phyloP scores from a whole-genome alignment of 371 early-diverging fungal species.

The Rhizopus delemar region DNA sequence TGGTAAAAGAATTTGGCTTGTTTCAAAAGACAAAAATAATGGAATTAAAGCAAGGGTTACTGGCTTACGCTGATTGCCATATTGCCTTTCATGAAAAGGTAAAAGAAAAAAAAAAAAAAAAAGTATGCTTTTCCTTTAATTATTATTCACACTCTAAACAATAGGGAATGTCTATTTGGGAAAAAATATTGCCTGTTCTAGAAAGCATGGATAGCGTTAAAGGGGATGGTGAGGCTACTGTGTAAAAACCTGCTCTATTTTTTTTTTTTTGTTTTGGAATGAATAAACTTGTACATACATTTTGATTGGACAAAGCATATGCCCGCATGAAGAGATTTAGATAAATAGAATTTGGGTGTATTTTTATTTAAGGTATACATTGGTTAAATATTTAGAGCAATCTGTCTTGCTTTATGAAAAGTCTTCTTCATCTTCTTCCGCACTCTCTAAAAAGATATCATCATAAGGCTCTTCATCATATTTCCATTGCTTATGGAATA shows the following conservation, averaged over 20 bases:
- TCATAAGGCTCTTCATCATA: conserved; percentile 33
- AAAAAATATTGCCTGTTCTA: conserved; percentile 26
- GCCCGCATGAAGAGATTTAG: neutral
- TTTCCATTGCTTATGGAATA: conserved; percentile 12
- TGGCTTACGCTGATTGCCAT: conserved; percentile 75
- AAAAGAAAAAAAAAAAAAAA: conserved; percentile 64
- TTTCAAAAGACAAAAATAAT: conserved; percentile 74
- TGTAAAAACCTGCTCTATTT: neutral
- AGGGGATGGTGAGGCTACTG: conserved; percentile 14
- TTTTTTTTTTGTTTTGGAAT: neutral
- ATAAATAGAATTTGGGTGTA: neutral
- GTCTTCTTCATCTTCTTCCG: conserved; percentile 20
- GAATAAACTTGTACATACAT: neutral
- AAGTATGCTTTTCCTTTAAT: neutral
- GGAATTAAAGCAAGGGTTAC: conserved; percentile 78
- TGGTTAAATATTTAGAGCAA: too few relatives aligned
- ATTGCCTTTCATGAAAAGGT: conserved; percentile 67
- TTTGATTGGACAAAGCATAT: neutral
- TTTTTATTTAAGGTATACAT: too few relatives aligned
- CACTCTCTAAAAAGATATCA: conserved; percentile 30
- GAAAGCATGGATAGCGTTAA: conserved; percentile 28
- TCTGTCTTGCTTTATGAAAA: too few relatives aligned
- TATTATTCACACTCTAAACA: neutral
- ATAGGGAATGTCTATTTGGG: conserved; percentile 30
- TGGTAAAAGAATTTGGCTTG: conserved; percentile 78